Base-by-base conservation (phyloP, 169 alveolate genomes). In the Condylostoma magnum region DNA sequence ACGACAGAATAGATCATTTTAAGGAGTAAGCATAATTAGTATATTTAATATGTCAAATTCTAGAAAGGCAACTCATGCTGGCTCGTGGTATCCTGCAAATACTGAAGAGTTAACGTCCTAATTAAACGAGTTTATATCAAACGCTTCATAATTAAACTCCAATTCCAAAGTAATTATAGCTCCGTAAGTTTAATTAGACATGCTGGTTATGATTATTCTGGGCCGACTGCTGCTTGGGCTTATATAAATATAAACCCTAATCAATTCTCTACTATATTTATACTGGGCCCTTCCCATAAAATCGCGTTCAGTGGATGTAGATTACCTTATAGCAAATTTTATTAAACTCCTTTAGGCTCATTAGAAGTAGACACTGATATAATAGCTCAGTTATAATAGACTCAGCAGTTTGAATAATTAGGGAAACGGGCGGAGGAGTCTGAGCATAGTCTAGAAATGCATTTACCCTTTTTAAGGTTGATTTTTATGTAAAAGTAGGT, bases 201-300 rank as follows among this genome's bases (percentile, higher is more conserved):
- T 78, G 99, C 99, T 20, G 99, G 99, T 10, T 92, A 84, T 74
- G 80, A 88, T n/a, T 96, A 92, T 73, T 79, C 97, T 4, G 97
- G 97, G 8, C 90, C 94, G 34, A 95, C 96, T 34, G 98, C 97
- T 50, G 96, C 96, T 6, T 90, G 86, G 78, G 94, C 97, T 6
- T 96, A 93, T 73, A 66, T 83, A 25, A 80, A 91, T 51, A 82
- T 95, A 20, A 75, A 87, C 52, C 85, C 95, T 36, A 36, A 73
- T 27, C 74, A 83, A 34, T 79, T 80, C 71, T 65, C 78, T 22
- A 58, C 30, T 28, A 94, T 94, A 0, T 95, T 96, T 83, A 70
- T 96, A 6, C 86, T 95, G 12, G 99, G 99, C 2, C 99, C 99
- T 2, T 93, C 97, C 57, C 99, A 96, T 84, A 94, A 94, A 69